Conservation (phyloP, 208 protist species). For the Porcisia hertigi region DNA sequence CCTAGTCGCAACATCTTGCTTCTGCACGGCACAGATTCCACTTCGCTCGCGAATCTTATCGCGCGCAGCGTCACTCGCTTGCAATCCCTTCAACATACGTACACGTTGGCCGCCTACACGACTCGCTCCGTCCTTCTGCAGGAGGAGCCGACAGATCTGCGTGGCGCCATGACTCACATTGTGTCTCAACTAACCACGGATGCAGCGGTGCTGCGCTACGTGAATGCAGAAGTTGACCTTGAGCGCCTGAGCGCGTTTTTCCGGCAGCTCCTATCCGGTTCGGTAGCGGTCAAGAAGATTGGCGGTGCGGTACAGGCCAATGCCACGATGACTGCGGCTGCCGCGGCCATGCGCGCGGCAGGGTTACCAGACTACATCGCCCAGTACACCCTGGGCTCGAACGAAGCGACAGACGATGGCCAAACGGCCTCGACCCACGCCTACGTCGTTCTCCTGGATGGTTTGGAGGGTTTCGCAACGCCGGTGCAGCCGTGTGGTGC, state of each 20-base stretch:
- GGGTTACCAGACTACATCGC: conserved; percentile 24
- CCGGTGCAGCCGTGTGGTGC: conserved; percentile 54
- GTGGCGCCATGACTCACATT: conserved; percentile 59
- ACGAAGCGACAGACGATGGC: neutral
- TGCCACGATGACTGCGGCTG: neutral
- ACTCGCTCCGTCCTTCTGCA: conserved; percentile 33
- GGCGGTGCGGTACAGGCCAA: neutral
- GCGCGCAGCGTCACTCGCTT: conserved; percentile 34
- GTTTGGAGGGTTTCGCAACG: conserved; percentile 46
- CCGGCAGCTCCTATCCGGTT: conserved; percentile 43
- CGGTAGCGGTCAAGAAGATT: neutral
- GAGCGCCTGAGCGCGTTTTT: conserved; percentile 55
- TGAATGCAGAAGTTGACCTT: conserved; percentile 65
- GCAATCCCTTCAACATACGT: conserved; percentile 33
- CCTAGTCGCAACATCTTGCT: conserved; percentile 74
- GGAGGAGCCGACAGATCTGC: conserved; percentile 74
- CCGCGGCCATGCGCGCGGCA: conserved; percentile 7
- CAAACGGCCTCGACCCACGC: conserved; percentile 21
- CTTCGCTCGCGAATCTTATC: conserved; percentile 44
- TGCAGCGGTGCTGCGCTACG: conserved; percentile 54
- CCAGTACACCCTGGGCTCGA: conserved; percentile 9
- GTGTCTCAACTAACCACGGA: conserved; percentile 65
- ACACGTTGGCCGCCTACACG: conserved; percentile 61
- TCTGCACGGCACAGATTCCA: conserved; percentile 43
- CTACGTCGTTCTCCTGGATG: conserved; percentile 66